phyloP scores from a whole-genome alignment of 2,329 filamentous ascomycete genomes.

The Fusarium bulbicola region DNA sequence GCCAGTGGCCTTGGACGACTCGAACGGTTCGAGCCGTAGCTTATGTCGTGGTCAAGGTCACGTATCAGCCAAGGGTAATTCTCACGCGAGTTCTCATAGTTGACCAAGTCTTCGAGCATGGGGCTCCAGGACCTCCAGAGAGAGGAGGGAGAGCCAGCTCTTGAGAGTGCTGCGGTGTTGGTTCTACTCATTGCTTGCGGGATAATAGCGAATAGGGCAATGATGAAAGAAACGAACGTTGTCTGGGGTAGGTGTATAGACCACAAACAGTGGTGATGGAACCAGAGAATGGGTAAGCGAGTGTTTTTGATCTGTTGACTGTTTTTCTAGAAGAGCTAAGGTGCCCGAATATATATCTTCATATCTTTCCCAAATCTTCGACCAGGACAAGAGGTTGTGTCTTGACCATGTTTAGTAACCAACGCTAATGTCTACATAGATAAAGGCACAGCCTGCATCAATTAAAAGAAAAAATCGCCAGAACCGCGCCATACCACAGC shows the following conservation, averaged over 20 bases:
- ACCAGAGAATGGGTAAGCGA: slow-evolving; percentile 12
- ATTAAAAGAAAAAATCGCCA: background rate
- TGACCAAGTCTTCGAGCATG: slow-evolving; percentile 26
- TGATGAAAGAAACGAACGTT: background rate
- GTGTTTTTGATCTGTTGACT: background rate
- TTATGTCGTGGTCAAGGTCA: background rate
- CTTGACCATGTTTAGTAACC: background rate
- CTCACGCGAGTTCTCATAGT: slow-evolving; percentile 43
- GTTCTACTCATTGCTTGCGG: background rate
- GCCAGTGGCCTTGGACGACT: slow-evolving; percentile 10
- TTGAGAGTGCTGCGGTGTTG: slow-evolving; percentile 26
- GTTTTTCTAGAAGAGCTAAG: background rate
- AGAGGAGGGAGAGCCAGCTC: slow-evolving; percentile 39
- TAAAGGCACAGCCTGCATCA: background rate
- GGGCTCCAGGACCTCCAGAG: slow-evolving; percentile 45
- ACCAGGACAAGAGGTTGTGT: background rate
- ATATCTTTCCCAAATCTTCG: background rate
- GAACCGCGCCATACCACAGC: background rate
- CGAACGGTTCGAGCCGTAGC: background rate
- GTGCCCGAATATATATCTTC: slow-evolving; percentile 18
- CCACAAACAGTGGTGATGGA: background rate
- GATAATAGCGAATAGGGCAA: background rate
- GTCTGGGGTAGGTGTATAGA: background rate
- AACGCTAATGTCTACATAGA: background rate
- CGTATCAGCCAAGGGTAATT: slow-evolving; percentile 43